Conservation (phyloP, 2,329 filamentous ascomycete species). For the Pseudogymnoascus sp. region DNA sequence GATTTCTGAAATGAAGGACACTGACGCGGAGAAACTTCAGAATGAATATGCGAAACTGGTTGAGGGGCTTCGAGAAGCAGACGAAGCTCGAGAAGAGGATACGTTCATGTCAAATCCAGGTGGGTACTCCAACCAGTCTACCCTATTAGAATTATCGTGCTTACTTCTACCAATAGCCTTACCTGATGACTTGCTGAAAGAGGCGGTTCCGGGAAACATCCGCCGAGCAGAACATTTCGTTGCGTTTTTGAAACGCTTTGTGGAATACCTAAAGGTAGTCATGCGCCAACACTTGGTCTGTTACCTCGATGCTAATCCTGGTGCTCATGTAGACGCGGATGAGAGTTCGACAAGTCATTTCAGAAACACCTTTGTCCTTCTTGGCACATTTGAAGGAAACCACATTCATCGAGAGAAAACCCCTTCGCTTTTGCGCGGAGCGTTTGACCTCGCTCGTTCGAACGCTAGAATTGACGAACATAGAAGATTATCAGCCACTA, state of each 20-base stretch:
- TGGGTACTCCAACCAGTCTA: slow-evolving; percentile 15
- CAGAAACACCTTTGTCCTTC: slow-evolving; percentile 92
- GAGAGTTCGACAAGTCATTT: slow-evolving; percentile 96
- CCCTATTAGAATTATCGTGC: background rate
- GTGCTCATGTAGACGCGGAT: slow-evolving; percentile 65
- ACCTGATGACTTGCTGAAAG: slow-evolving; percentile 87
- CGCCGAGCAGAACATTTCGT: slow-evolving; percentile 93
- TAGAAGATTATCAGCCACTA: slow-evolving; percentile 93
- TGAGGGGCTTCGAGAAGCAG: slow-evolving; percentile 78
- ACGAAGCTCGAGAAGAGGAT: slow-evolving; percentile 86
- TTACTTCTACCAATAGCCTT: slow-evolving; percentile 48
- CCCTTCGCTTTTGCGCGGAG: slow-evolving; percentile 88
- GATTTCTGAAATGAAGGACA: slow-evolving; percentile 91
- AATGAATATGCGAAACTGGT: slow-evolving; percentile 94
- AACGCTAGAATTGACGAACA: slow-evolving; percentile 91
- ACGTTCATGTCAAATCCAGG: slow-evolving; percentile 91
- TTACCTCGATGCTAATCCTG: slow-evolving; percentile 12
- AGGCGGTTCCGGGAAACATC: slow-evolving; percentile 95
- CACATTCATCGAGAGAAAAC: slow-evolving; percentile 96
- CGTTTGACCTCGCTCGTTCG: slow-evolving; percentile 88
- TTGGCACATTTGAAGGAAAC: slow-evolving; percentile 87
- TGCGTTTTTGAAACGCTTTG: slow-evolving; percentile 88
- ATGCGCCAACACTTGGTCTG: background rate
- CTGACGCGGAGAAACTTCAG: slow-evolving; percentile 87
- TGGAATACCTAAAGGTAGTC: slow-evolving; percentile 82